A percentile compares a stretch with the other conserved stretches of the same genome.
These are phyloP conservation scores for Trypanosomatidae sp. DNA, from an alignment of 208 protist species.

Conservation along the genomic window DNA sequence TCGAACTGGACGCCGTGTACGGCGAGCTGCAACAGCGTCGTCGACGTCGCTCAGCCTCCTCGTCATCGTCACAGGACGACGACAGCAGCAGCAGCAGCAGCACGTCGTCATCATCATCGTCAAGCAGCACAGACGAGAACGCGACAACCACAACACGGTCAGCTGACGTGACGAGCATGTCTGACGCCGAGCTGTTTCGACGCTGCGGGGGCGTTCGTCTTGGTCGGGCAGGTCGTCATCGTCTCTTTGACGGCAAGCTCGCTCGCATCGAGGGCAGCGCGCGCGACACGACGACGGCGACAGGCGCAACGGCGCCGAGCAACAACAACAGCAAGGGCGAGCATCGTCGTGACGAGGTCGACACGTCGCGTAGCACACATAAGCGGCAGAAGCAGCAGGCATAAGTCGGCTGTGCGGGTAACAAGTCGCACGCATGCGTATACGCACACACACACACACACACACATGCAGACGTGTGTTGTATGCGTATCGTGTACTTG, in stretches of 20 bases:
- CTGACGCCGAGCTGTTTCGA: constrained; percentile 52
- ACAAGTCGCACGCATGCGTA: no score
- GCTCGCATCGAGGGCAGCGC: constrained; percentile 37
- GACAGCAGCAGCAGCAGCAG: constrained; percentile 3
- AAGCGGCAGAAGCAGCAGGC: background rate
- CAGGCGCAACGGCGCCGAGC: no score
- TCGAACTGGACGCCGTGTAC: constrained; percentile 63
- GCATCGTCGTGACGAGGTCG: no score
- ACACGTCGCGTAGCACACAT: background rate
- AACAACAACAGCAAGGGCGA: no score
- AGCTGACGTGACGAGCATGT: constrained; percentile 22
- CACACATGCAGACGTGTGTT: no score
- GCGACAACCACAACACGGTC: constrained; percentile 1
- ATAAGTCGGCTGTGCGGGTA: constrained; percentile 7
- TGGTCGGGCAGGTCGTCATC: constrained; percentile 66
- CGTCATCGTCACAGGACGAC: background rate
- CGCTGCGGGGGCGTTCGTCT: constrained; percentile 72
- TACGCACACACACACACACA: no score
- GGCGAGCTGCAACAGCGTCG: background rate
- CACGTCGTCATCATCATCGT: constrained; percentile 1
- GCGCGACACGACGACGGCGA: constrained; percentile 3
- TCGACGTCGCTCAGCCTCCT: background rate
- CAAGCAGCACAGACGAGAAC: constrained; percentile 3
- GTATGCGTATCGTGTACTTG: no score
- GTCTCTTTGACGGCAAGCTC: constrained; percentile 81